These are phyloP conservation scores for Eucalyptus decipiens DNA, from an alignment of 345 rosid genomes.

Conservation along the genomic window DNA sequence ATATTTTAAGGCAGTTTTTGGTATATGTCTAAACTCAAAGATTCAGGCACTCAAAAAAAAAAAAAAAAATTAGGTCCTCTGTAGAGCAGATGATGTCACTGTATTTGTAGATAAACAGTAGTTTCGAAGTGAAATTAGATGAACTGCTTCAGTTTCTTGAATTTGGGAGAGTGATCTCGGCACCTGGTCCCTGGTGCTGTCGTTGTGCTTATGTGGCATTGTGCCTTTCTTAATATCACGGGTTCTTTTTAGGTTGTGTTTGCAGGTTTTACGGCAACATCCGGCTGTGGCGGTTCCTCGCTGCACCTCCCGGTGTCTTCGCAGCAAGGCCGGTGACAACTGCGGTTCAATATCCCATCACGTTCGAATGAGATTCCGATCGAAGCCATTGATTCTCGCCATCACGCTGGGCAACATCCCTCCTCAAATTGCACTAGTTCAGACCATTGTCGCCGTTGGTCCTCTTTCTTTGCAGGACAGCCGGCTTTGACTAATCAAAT, in stretches of 20 bases:
- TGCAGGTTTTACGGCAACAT: too few relatives aligned
- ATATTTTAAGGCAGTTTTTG: background rate
- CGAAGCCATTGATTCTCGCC: background rate
- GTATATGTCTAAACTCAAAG: background rate
- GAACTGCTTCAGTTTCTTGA: background rate
- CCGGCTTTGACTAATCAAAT: background rate
- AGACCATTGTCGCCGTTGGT: background rate
- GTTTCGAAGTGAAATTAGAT: background rate
- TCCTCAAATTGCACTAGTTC: background rate
- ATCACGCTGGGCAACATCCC: background rate
- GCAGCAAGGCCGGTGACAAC: background rate
- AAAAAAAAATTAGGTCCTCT: background rate
- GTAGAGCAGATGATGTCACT: background rate
- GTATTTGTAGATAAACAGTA: background rate
- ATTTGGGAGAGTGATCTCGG: background rate
- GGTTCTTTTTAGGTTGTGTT: too few relatives aligned
- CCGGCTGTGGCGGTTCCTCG: background rate
- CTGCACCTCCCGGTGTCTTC: rapidly evolving
- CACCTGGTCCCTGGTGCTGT: too few relatives aligned
- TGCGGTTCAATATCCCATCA: background rate
- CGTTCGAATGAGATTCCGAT: background rate
- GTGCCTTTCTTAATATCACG: too few relatives aligned
- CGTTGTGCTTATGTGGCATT: too few relatives aligned
- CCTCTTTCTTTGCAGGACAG: background rate
- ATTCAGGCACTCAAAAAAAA: background rate